These are phyloP conservation scores for Colletotrichum sidae DNA, from an alignment of 2,329 filamentous ascomycete genomes.

Conservation along the genomic window DNA sequence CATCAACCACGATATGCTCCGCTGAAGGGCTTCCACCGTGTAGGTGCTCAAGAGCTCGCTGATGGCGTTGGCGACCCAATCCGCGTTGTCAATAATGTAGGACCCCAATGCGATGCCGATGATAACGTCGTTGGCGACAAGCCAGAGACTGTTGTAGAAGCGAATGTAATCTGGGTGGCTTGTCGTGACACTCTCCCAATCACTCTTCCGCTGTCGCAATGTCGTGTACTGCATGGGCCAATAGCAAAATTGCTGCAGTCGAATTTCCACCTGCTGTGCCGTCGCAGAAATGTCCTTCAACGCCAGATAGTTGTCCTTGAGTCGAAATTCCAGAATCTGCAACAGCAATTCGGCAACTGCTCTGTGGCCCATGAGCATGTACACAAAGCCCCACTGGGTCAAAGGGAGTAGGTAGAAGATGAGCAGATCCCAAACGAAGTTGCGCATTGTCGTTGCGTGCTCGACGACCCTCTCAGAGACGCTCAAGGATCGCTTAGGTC, in stretches of 20 bases:
- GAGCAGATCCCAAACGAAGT: conserved; percentile 79
- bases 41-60: conserved; percentile 81
- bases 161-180: conserved; percentile 98
- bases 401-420: conserved; percentile 83
- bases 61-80: conserved; percentile 84
- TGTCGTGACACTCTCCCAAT: conserved; percentile 95
- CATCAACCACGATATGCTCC: conserved; percentile 95
- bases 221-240: conserved; percentile 98
- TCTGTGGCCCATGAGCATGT: conserved; percentile 83
- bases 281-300: conserved; percentile 97
- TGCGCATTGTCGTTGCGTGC: conserved; percentile 87
- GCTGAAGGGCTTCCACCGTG: conserved; percentile 87
- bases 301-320: conserved; percentile 81
- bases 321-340: conserved; percentile 84
- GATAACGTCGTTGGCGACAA: conserved; percentile 98
- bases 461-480: conserved; percentile 95
- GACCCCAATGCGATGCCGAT: conserved; percentile 97
- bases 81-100: conserved; percentile 95
- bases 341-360: conserved; percentile 84
- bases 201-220: conserved; percentile 85
- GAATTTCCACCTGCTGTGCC: conserved; percentile 96
- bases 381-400: conserved; percentile 78
- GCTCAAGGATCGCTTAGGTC: conserved; percentile 86
- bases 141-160: conserved; percentile 98
- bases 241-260: conserved; percentile 97